Evolutionary conservation across 73 alveolate genomes (phyloP), one percentile per base, ranked within the genome.

Genomic region (Tetrahymena borealis): DNA sequence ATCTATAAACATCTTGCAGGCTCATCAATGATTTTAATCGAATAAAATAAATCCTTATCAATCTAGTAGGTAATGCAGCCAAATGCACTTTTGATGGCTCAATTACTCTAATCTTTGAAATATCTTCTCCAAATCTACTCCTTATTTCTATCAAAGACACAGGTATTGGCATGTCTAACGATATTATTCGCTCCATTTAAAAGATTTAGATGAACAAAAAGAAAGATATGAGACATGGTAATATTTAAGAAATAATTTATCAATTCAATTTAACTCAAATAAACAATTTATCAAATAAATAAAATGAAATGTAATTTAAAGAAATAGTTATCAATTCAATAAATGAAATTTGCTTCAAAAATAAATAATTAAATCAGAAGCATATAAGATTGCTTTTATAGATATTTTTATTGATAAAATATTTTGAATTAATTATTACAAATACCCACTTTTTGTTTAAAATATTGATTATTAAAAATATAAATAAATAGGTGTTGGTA

Each of bases 41-140:
- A 93, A 85, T 93, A 1, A 93, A 93, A 39, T 36, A 93, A 93
- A 93, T 93, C 28, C 41, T 93, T 12, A 78, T 93, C 90, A 93
- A 85, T 33, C 39, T 93, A 13, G 12, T 93, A 13, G 78, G 93
- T 4, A 93, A 93, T 93, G 90, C 95, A 38, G 43, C 91, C 10
- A 93, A 93, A 90, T 93, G 90, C 33, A 93, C 95, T 31, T 78
- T 79, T n/a, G 35, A 93, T 32, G 95, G 95, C 11, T 39, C 40
- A 11, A 85, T 93, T 42, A 85, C 91, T 39, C 38, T 93, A 0
- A 32, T 32, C 8, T 60, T 93, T 32, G 36, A 40, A 93, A 28
- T 60, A 13, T 24, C 85, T 60, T 60, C 85, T 28, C 85, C 85
- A 1, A 60, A 60, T 60, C 85, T n/a, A 24, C 13, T 60, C 18